Conservation (phyloP, 805 yeast genomes). For the Hanseniaspora lachancei region DNA sequence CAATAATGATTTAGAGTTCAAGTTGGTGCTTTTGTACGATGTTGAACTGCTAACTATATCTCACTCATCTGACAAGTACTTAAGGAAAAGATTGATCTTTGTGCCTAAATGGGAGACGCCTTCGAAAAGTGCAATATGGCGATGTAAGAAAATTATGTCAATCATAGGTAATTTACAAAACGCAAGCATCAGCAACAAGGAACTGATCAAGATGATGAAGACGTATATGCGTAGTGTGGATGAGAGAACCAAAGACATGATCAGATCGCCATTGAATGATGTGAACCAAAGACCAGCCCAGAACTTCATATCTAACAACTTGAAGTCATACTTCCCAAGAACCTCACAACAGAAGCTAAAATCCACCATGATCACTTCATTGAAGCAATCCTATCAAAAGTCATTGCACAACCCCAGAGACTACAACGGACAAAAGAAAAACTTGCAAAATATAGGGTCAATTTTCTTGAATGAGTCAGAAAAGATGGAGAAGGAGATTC, state of each 20-base stretch:
- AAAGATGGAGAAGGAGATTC: slow-evolving; percentile 39
- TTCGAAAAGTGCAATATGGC: slow-evolving; percentile 42
- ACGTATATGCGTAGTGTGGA: neutral
- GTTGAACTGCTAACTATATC: slow-evolving; percentile 74
- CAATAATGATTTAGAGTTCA: slow-evolving; percentile 29
- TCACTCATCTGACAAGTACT: slow-evolving; percentile 57
- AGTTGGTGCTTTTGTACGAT: slow-evolving; percentile 44
- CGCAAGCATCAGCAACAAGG: neutral
- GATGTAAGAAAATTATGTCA: slow-evolving; percentile 37
- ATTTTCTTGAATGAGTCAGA: slow-evolving; percentile 42
- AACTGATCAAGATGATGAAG: neutral
- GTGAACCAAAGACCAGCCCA: slow-evolving; percentile 90
- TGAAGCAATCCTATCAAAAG: slow-evolving; percentile 55
- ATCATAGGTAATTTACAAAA: slow-evolving; percentile 19
- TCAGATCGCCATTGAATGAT: slow-evolving; percentile 28
- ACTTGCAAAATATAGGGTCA: slow-evolving; percentile 48
- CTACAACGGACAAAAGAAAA: slow-evolving; percentile 15
- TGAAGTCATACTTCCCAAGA: slow-evolving; percentile 84
- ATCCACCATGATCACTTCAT: slow-evolving; percentile 72
- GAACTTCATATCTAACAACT: slow-evolving; percentile 75
- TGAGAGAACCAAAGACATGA: slow-evolving; percentile 17
- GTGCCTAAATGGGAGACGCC: slow-evolving; percentile 57
- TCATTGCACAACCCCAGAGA: slow-evolving; percentile 28
- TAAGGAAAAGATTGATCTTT: slow-evolving; percentile 54
- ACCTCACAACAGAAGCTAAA: slow-evolving; percentile 59